Evolutionary conservation across 164 flowering plant genomes (phyloP).

Genomic region (Saururus chinensis): DNA sequence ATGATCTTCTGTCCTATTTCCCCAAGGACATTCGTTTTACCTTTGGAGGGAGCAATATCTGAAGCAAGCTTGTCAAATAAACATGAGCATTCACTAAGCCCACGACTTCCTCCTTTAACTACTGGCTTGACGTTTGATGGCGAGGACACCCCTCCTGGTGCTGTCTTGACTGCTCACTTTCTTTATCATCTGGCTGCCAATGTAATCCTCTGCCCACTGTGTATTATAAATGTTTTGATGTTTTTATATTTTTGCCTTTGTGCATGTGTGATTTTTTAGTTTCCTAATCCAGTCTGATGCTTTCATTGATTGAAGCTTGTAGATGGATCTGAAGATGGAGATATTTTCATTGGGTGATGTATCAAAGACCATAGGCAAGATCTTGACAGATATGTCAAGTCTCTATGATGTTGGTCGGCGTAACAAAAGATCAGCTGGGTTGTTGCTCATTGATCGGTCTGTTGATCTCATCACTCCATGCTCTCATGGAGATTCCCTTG

Average conservation of each 20-base stretch:
- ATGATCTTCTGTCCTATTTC: conserved; percentile 81
- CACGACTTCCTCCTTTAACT: conserved; percentile 78
- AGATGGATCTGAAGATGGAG: conserved; percentile 99
- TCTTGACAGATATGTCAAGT: conserved; percentile 94
- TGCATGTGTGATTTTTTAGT: neutral
- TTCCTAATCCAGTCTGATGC: neutral
- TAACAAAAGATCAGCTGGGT: conserved; percentile 72
- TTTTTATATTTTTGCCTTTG: neutral
- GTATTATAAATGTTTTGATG: neutral
- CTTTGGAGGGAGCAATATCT: conserved; percentile 82
- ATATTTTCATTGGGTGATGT: conserved; percentile 83
- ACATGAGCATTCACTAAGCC: conserved; percentile 64
- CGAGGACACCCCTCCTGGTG: conserved; percentile 81
- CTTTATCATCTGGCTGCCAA: conserved; percentile 83
- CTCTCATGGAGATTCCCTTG: conserved; percentile 87
- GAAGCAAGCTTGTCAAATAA: conserved; percentile 70
- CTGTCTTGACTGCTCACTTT: conserved; percentile 83
- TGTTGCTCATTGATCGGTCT: conserved; percentile 82
- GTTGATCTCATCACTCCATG: conserved; percentile 94
- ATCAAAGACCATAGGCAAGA: conserved; percentile 81
- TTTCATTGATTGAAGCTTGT: conserved; percentile 14
- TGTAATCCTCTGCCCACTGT: conserved; percentile 28
- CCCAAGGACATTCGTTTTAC: conserved; percentile 78
- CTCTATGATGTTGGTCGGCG: conserved; percentile 99
- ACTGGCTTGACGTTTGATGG: conserved; percentile 48